These are phyloP conservation scores for Cutaneotrichosporon sp. DNA, from an alignment of 1,284 basidiomycete genomes.

Conservation along the genomic window DNA sequence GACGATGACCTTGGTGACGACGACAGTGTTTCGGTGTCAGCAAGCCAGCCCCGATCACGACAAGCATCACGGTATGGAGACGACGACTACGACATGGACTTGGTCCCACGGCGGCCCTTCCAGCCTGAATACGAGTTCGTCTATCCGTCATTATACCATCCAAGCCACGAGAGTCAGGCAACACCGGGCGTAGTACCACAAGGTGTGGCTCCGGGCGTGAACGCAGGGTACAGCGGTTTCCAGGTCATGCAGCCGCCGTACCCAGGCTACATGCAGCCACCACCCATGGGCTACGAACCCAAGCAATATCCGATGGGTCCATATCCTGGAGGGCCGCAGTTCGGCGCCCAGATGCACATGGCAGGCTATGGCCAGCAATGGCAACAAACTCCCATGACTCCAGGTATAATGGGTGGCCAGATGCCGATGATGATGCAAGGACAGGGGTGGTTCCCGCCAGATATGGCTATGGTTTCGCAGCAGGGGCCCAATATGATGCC, in stretches of 20 bases:
- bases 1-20: conserved; percentile 15
- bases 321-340: conserved; percentile 7
- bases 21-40: conserved; percentile 10
- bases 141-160: conserved; percentile 37
- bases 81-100: conserved; percentile 37
- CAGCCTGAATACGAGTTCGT: conserved; percentile 26
- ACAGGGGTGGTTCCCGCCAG: conserved; percentile 14
- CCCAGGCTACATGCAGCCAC: conserved; percentile 9
- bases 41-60: conserved; percentile 13
- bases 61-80: conserved; percentile 16
- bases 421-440: conserved; percentile 4
- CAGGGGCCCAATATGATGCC: conserved; percentile 26
- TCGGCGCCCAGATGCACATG: conserved; percentile 11
- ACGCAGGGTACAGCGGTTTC: conserved; percentile 1
- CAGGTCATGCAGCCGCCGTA: conserved; percentile 7
- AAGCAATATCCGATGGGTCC: conserved; percentile 3
- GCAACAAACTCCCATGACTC: conserved; percentile 9
- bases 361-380: conserved; percentile 6
- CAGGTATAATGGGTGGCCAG: neutral
- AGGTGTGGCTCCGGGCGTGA: conserved; percentile 1
- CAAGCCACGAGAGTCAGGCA: conserved; percentile 10
- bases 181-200: neutral
- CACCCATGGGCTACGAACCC: conserved; percentile 9
- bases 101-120: conserved; percentile 29
- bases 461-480: conserved; percentile 16